phyloP scores from a whole-genome alignment of 2,329 filamentous ascomycete genomes.

The Kalmusia sp. region DNA sequence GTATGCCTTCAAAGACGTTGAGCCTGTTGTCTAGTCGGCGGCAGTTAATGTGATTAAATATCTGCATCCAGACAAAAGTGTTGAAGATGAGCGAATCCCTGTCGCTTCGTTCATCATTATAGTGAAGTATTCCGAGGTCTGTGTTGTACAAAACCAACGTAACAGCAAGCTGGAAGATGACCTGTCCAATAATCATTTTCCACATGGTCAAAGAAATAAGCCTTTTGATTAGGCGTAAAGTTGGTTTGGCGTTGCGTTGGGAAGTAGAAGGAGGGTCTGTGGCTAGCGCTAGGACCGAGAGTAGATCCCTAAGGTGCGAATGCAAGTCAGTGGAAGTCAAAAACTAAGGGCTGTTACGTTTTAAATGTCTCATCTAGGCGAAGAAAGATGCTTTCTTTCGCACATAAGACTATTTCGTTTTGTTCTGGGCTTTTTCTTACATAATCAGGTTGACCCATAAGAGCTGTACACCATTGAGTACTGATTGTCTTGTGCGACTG shows the following conservation, averaged over 20 bases:
- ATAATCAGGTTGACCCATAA: conserved; percentile 98
- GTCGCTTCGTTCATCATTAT: conserved; percentile 54
- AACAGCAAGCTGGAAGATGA: conserved; percentile 66
- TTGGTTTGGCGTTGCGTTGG: conserved; percentile 87
- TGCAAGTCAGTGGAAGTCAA: no score
- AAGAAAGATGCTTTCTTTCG: no score
- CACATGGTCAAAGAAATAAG: conserved; percentile 71
- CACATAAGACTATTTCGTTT: no score
- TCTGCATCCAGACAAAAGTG: conserved; percentile 75
- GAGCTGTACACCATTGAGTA: conserved; percentile 91
- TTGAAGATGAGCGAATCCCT: conserved; percentile 71
- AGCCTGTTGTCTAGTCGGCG: conserved; percentile 68
- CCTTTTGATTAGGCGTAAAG: conserved; percentile 87
- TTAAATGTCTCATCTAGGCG: no score
- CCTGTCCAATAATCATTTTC: conserved; percentile 71
- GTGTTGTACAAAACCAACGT: conserved; percentile 68
- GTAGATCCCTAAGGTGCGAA: no score
- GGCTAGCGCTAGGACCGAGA: conserved; percentile 91
- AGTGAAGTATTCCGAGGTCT: conserved; percentile 62
- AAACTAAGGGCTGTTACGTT: no score
- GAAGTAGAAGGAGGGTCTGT: conserved; percentile 97
- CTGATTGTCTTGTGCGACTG: conserved; percentile 83
- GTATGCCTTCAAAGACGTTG: conserved; percentile 66
- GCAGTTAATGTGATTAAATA: conserved; percentile 74
- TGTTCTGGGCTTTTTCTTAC: no score